Evolutionary conservation across 2,329 filamentous ascomycete species (phyloP).

Genomic region (Trichoderma breve): DNA sequence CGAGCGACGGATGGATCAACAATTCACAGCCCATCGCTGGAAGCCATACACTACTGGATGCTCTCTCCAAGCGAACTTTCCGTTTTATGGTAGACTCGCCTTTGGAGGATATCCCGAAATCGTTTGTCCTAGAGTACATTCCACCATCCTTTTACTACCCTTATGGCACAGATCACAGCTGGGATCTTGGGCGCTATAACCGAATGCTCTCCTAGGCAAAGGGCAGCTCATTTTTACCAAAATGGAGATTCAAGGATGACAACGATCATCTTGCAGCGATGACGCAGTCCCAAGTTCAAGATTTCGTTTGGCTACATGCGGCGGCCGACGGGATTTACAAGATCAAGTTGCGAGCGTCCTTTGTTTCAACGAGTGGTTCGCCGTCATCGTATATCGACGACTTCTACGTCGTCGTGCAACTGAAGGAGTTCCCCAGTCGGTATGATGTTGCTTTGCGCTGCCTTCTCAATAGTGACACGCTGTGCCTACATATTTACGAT

Average conservation of each 20-base stretch:
- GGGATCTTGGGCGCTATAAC: neutral
- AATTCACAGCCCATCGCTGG: neutral
- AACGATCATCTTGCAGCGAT: conserved; percentile 11
- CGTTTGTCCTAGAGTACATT: neutral
- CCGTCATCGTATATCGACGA: neutral
- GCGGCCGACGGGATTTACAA: neutral
- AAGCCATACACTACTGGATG: neutral
- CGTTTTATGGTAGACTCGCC: neutral
- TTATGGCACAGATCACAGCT: neutral
- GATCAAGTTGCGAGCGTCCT: conserved; percentile 12
- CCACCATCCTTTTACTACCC: neutral
- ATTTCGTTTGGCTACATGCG: conserved; percentile 9
- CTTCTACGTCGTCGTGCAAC: neutral
- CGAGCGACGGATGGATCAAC: neutral
- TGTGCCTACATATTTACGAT: neutral
- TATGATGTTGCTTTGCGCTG: neutral
- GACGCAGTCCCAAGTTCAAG: conserved; percentile 19
- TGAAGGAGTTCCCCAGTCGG: neutral
- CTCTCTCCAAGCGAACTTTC: neutral
- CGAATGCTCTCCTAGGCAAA: neutral
- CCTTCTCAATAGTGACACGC: neutral
- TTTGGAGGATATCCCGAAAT: neutral
- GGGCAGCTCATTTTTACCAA: neutral
- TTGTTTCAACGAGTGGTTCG: neutral
- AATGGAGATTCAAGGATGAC: neutral